phyloP scores from a whole-genome alignment of 2,329 filamentous ascomycete species.

The Chaetomium sp. region DNA sequence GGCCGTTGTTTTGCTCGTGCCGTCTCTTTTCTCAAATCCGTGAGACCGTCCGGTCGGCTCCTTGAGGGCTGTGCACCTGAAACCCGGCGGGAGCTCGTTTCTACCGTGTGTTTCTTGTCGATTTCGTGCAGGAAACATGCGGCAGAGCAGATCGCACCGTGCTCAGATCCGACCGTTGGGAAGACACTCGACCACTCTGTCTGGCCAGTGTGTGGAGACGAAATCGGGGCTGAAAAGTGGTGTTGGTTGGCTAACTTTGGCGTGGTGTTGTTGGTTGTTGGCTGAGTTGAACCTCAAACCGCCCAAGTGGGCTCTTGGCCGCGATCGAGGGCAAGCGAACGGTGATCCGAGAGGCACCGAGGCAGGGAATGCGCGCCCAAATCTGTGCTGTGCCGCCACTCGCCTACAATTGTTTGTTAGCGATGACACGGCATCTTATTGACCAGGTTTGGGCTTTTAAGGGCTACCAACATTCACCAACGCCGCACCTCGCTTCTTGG shows the following conservation, averaged over 20 bases:
- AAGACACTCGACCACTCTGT: background rate
- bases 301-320: slow-evolving; percentile 6
- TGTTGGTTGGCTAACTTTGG: slow-evolving; percentile 1
- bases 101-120: slow-evolving; percentile 6
- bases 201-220: background rate
- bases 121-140: slow-evolving; percentile 10
- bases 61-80: slow-evolving; percentile 1
- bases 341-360: slow-evolving; percentile 17
- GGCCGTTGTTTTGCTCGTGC: slow-evolving; percentile 6
- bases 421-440: background rate
- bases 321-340: slow-evolving; percentile 18
- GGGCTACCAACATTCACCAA: slow-evolving; percentile 3
- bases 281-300: slow-evolving; percentile 16
- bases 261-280: slow-evolving; percentile 2
- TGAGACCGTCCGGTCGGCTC: background rate
- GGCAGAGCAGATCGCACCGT: slow-evolving; percentile 4
- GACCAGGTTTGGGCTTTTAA: slow-evolving; percentile 3
- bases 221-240: background rate
- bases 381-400: slow-evolving; percentile 6
- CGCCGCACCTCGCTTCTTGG: background rate
- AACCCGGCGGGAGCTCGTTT: slow-evolving; percentile 1
- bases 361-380: slow-evolving; percentile 8
- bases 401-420: slow-evolving; percentile 10
- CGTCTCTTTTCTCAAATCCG: background rate
- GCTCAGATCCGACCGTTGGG: slow-evolving; percentile 6